These are phyloP conservation scores for Pelargonium cotyledonis DNA, from an alignment of 441 rosid genomes.

Conservation along the genomic window DNA sequence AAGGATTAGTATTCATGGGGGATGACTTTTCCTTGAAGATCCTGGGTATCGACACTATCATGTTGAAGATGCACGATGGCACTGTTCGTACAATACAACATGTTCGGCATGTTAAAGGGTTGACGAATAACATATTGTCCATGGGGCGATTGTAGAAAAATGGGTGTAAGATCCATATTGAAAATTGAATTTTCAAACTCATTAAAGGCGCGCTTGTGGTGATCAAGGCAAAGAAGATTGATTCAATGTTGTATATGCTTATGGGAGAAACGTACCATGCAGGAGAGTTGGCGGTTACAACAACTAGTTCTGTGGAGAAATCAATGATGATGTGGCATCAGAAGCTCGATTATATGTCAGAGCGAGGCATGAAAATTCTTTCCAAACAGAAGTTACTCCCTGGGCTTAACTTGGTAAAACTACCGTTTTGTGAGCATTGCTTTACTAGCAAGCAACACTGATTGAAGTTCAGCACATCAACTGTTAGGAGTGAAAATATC, in stretches of 20 bases:
- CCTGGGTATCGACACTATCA: background rate
- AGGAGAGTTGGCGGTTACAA: background rate
- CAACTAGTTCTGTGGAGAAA: too few species aligned
- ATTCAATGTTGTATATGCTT: slow-evolving; percentile 3
- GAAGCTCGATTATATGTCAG: too few species aligned
- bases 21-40: slow-evolving; percentile 9
- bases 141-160: slow-evolving; percentile 1
- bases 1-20: background rate
- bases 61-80: background rate
- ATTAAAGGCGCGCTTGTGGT: too few species aligned
- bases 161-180: background rate
- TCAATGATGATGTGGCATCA: background rate
- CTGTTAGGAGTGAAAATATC: background rate
- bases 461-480: slow-evolving; percentile 12
- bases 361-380: too few species aligned
- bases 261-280: background rate
- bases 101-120: slow-evolving; percentile 3
- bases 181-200: too few species aligned
- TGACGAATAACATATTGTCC: slow-evolving; percentile 10
- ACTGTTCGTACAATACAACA: background rate
- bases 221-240: slow-evolving; percentile 12
- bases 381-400: too few species aligned
- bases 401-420: too few species aligned
- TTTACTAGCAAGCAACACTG: background rate
- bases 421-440: slow-evolving; percentile 9